Conservation (phyloP, 2,329 filamentous ascomycete genomes). For the Paraphaeosphaeria minitans region DNA sequence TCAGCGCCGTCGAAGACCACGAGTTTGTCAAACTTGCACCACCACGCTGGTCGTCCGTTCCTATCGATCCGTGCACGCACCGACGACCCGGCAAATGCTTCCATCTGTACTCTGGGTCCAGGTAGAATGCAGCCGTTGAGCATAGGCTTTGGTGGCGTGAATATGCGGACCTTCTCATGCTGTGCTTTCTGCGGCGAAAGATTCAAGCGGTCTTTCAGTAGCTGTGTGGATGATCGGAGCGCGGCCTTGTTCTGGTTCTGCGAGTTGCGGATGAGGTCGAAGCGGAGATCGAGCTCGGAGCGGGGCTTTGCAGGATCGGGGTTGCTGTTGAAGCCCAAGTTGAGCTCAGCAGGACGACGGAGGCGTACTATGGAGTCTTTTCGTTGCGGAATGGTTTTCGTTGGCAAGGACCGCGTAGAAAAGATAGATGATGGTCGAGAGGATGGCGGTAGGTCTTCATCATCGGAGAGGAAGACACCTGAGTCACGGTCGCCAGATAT, state of each 20-base stretch:
- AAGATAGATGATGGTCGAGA: conserved; percentile 19
- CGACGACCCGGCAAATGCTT: conserved; percentile 32
- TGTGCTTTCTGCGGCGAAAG: conserved; percentile 25
- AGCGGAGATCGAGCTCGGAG: conserved; percentile 40
- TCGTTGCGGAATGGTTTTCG: conserved; percentile 18
- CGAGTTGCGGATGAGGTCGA: conserved; percentile 40
- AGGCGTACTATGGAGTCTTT: conserved; percentile 24
- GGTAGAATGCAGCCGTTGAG: conserved; percentile 39
- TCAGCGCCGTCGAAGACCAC: conserved; percentile 41
- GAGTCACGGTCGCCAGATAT: conserved; percentile 28
- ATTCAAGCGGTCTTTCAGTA: conserved; percentile 37
- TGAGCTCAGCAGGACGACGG: conserved; percentile 36
- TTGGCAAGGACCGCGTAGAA: conserved; percentile 12
- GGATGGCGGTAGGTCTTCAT: conserved; percentile 13
- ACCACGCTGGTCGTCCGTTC: conserved; percentile 35
- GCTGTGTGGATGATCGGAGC: conserved; percentile 39
- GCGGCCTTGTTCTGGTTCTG: conserved; percentile 35
- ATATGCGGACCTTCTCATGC: conserved; percentile 27
- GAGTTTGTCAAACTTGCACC: conserved; percentile 43
- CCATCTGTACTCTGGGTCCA: conserved; percentile 26
- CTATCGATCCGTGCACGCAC: conserved; percentile 36
- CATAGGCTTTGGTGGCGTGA: conserved; percentile 33
- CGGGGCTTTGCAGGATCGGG: conserved; percentile 24
- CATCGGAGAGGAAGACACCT: conserved; percentile 31
- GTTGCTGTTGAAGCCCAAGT: conserved; percentile 24